Base-by-base conservation (phyloP, 2,329 filamentous ascomycete genomes). In the Atkinsonella hypoxylon region DNA sequence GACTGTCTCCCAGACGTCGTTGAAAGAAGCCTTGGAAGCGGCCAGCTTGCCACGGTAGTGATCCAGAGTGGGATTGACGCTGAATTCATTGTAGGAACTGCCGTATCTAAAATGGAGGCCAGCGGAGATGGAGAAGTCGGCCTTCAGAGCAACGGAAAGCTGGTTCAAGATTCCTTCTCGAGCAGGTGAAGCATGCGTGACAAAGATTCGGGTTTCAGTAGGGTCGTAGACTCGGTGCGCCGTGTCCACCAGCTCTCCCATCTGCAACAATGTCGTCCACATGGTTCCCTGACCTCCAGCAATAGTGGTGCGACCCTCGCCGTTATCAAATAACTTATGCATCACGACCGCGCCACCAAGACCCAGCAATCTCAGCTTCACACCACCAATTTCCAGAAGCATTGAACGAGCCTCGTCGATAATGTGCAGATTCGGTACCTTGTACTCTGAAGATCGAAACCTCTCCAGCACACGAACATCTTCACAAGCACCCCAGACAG, bases 261-360 rank as follows among this genome's bases (percentile, higher is more conserved):
- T 98, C 70, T 98, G 93, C 57, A 98, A 71, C 31, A 98, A 75
- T 7, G 93, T 98, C 8, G 93, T 98, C 93, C 93, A 98, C 93
- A 98, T 98, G 44, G 93, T 98, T 55, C 93, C 93, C 68, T 98
- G 93, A 18, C 93, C 93, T 65, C 93, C 93, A 20, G 93, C 93
- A 68, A 98, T 98, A 2, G 94, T 98, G 47, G 93, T 98, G 68
- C 91, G 84, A 54, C 93, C 93, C 65, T 98, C 93, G 50, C 93
- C 93, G 59, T 98, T 98, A 68, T 98, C 93, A 63, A 98, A 98
- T 17, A 98, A 81, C 77, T 98, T 98, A 77, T 98, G 93, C 89
- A 98, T 98, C 53, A 98, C 93, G 5, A 98, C 91, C 7, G 93
- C 93, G 61, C 93, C 93, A 57, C 93, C 93, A 34, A 98, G 77